Base-by-base conservation (phyloP, 768 basidiomycete genomes). In the Rhodosporidiobolus sp. region DNA sequence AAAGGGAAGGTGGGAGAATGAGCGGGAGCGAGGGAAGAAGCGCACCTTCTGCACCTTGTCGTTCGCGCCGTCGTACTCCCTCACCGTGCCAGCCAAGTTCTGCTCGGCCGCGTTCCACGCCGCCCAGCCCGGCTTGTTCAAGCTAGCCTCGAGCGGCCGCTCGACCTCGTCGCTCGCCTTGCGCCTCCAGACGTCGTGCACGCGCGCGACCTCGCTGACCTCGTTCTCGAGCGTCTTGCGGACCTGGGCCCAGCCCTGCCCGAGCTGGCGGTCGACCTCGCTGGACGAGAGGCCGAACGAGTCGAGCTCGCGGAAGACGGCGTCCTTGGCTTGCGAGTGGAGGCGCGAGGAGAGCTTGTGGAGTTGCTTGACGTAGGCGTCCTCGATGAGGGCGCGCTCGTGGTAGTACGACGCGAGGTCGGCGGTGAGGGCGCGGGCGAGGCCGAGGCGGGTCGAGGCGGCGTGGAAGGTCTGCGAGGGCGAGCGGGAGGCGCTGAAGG, bases 351-450 rank as follows among this genome's bases (percentile, higher is more conserved):
- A 10, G 62, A 73, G 64, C 26, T 53, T 48, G 10, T 72, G 20
- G 45, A 78, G 67, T 3, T 64, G 28, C n/a, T 67, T 60, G 59
- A 67, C 35, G 67, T 76, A 78, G 26, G n/a, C 19, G 17, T 80
- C 72, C 70, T 81, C 75, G 78, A 78, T 46, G 71, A 75, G 66
- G 65, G 77, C 70, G 62, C 77, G 69, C 24, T 69, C 74, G 53
- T 53, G 54, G 69, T 53, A 53, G 67, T 71, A 65, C 32, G 49
- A 6, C 9, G 70, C 62, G 67, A 75, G 74, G 67, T 75, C 74
- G 30, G 30, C n/a, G 26, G 74, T 66, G 57, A 71, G 57, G 28
- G 74, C 66, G 38, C 70, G 69, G 11, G 63, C 12, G 69, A 68
- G 60, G 46, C 59, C 50, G 54, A 72, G 34, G 24, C 70, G 74